Evolutionary conservation across 2,329 filamentous ascomycete species (phyloP).

Genomic region (Arthroderma sp.): DNA sequence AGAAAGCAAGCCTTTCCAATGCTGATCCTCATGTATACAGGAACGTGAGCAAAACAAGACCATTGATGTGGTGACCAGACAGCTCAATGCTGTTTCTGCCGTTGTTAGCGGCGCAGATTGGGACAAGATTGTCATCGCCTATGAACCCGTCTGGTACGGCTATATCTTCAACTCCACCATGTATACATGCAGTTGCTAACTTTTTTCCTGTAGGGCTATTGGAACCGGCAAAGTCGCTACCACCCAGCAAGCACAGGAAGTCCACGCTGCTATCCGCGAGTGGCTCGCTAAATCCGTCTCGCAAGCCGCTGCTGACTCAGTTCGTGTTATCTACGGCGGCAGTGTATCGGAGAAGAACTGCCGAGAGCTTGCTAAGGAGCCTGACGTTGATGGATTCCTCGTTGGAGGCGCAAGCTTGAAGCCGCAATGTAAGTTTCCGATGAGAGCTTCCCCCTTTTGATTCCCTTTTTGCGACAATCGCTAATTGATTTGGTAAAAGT

Average conservation of each 20-base stretch:
- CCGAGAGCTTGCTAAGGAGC: constrained; percentile 76
- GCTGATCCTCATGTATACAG: constrained; percentile 19
- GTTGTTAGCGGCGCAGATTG: constrained; percentile 58
- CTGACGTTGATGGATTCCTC: constrained; percentile 95
- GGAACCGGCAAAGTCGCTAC: constrained; percentile 90
- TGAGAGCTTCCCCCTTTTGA: too few relatives aligned
- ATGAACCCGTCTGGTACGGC: constrained; percentile 90
- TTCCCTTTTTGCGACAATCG: background rate
- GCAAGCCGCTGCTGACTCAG: constrained; percentile 66
- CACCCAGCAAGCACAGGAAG: constrained; percentile 82
- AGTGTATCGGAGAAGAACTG: constrained; percentile 98
- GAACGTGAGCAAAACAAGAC: constrained; percentile 79
- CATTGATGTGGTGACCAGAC: constrained; percentile 55
- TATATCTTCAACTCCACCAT: background rate
- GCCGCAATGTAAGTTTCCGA: constrained; percentile 63
- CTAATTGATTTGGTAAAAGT: constrained; percentile 26
- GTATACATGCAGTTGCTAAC: background rate
- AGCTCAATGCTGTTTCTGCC: constrained; percentile 71
- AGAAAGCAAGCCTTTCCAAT: constrained; percentile 1
- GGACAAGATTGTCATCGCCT: constrained; percentile 89
- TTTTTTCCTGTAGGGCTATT: constrained; percentile 39
- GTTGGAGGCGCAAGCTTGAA: constrained; percentile 94
- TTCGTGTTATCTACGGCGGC: constrained; percentile 90
- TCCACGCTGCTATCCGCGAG: constrained; percentile 78
- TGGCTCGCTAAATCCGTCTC: constrained; percentile 71